phyloP scores from a whole-genome alignment of 305 asterid genomes.

The Coffea humblotiana region DNA sequence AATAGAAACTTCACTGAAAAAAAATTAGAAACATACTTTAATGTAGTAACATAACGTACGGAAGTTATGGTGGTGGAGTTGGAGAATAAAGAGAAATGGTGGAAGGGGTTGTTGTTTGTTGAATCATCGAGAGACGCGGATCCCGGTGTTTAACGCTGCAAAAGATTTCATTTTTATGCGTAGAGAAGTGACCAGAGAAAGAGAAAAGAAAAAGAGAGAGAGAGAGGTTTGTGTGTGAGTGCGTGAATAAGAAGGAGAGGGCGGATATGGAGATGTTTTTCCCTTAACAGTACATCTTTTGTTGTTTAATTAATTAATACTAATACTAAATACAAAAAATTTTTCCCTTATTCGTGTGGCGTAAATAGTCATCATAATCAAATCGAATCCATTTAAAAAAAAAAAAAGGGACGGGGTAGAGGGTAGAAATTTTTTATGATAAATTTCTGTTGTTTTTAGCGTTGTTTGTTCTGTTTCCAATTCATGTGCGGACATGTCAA shows the following conservation, averaged over 20 bases:
- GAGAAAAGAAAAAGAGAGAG: neutral
- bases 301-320: neutral
- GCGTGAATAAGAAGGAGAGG: neutral
- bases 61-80: constrained; percentile 10
- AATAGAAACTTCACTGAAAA: neutral
- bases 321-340: neutral
- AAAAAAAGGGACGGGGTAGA: neutral
- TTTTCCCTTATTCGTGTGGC: neutral
- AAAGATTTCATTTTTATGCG: constrained; percentile 11
- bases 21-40: neutral
- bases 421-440: neutral
- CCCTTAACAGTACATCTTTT: neutral
- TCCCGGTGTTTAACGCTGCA: constrained; percentile 28
- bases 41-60: constrained; percentile 3
- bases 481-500: constrained; percentile 26
- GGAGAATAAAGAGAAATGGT: constrained; percentile 2
- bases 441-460: constrained; percentile 1
- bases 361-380: neutral
- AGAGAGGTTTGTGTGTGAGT: neutral
- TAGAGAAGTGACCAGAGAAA: neutral
- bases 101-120: constrained; percentile 7
- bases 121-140: constrained; percentile 29
- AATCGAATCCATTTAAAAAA: neutral
- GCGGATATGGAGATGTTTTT: constrained; percentile 14
- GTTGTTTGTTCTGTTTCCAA: constrained; percentile 9